Evolutionary conservation across 768 basidiomycete genomes (phyloP).

Genomic region (Termitomyces sp.): DNA sequence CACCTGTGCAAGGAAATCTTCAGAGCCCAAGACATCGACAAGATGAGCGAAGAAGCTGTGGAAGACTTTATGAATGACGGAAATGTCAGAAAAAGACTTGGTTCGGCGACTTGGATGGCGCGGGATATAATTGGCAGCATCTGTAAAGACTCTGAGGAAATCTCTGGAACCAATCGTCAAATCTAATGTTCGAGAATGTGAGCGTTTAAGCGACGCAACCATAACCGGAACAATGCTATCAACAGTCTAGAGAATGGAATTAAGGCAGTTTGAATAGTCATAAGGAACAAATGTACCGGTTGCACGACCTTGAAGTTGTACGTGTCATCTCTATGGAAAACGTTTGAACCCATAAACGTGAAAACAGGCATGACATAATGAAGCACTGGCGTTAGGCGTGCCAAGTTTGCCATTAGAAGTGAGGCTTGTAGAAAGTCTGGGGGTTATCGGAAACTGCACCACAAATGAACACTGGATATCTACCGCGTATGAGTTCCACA

Average conservation of each 20-base stretch:
- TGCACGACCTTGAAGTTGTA: constrained; percentile 96
- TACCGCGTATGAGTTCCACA: constrained; percentile 83
- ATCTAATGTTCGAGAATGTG: constrained; percentile 49
- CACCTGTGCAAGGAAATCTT: constrained; percentile 79
- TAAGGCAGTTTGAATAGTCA: neutral
- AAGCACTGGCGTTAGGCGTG: constrained; percentile 81
- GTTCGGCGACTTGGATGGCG: constrained; percentile 90
- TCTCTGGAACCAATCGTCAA: constrained; percentile 71
- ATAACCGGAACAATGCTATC: constrained; percentile 93
- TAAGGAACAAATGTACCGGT: constrained; percentile 46
- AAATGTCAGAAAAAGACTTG: constrained; percentile 47
- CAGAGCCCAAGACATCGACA: constrained; percentile 73
- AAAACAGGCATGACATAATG: constrained; percentile 98
- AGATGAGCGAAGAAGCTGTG: constrained; percentile 87
- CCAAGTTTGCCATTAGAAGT: constrained; percentile 80
- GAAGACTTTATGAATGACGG: constrained; percentile 4
- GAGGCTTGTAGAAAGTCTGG: constrained; percentile 91
- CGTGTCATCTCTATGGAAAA: constrained; percentile 93
- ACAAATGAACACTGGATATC: constrained; percentile 1
- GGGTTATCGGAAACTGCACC: constrained; percentile 79
- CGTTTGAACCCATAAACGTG: constrained; percentile 99
- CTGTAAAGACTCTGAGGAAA: constrained; percentile 89
- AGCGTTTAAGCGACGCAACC: constrained; percentile 69
- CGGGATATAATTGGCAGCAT: constrained; percentile 89
- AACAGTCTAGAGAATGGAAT: constrained; percentile 59